Percentiles rank a stretch among this genome's conserved stretches.
These are phyloP conservation scores for Beauveria rudraprayagi DNA, from an alignment of 2,329 filamentous ascomycete genomes.

Conservation along the genomic window DNA sequence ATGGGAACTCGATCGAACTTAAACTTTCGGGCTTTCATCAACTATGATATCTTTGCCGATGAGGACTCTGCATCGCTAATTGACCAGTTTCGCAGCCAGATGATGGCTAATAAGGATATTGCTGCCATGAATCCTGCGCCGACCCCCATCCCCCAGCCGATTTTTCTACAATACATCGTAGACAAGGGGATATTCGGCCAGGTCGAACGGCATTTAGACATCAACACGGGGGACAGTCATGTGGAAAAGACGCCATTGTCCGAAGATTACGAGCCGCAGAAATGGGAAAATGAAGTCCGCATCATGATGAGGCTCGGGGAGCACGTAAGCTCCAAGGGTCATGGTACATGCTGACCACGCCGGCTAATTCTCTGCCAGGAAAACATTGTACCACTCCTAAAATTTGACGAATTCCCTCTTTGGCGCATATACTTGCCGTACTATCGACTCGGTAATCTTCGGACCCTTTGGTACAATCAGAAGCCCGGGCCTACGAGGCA, in stretches of 20 bases:
- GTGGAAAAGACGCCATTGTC: background rate
- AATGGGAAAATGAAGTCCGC: background rate
- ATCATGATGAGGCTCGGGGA: background rate
- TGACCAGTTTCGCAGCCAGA: too few species aligned
- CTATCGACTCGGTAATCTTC: background rate
- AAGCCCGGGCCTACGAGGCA: background rate
- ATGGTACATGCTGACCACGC: background rate
- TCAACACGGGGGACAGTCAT: too few species aligned
- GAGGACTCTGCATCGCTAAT: too few species aligned
- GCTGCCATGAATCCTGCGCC: too few species aligned
- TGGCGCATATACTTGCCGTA: background rate
- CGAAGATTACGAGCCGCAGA: background rate
- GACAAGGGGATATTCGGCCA: too few species aligned
- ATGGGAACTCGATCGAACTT: too few species aligned
- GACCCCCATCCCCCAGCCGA: background rate
- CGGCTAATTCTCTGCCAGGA: background rate
- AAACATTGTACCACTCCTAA: background rate
- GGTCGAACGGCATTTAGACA: too few species aligned
- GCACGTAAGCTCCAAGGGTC: background rate
- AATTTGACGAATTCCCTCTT: fast-evolving
- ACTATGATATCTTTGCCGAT: too few species aligned
- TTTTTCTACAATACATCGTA: background rate
- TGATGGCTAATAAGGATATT: too few species aligned
- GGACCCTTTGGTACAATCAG: too few species aligned
- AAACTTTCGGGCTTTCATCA: too few species aligned